phyloP scores from a whole-genome alignment of 306 rosid species.

The Trichosanthes cucumerina region DNA sequence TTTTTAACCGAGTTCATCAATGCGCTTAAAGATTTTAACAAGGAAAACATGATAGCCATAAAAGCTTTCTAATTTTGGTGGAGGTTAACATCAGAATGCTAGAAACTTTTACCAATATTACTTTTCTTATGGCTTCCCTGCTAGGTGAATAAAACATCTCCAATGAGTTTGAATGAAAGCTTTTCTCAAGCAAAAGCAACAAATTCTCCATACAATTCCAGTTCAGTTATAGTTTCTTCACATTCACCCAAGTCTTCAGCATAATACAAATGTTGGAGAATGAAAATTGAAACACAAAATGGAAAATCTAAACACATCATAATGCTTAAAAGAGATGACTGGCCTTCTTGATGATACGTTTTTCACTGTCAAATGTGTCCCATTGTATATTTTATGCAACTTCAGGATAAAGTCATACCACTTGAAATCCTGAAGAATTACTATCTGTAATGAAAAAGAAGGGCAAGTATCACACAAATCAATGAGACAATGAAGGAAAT shows the following conservation, averaged over 20 bases:
- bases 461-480: not conserved
- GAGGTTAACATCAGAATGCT: not conserved
- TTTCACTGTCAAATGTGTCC: conserved; percentile 68
- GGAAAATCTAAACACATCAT: not conserved
- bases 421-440: conserved; percentile 78
- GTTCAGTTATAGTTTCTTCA: not conserved
- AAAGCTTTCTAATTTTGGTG: not conserved
- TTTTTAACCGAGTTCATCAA: not conserved
- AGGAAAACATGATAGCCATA: not conserved
- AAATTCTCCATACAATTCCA: not conserved
- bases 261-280: not conserved
- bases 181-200: not conserved
- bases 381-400: conserved; percentile 63
- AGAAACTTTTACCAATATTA: not conserved
- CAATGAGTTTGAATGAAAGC: not conserved
- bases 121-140: not conserved
- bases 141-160: not conserved
- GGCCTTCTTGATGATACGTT: conserved; percentile 79
- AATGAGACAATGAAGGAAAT: not conserved
- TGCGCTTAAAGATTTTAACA: not conserved
- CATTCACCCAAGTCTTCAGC: not conserved
- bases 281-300: not conserved
- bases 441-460: conserved; percentile 39
- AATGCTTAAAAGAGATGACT: conserved; percentile 9
- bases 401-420: conserved; percentile 84